Conservation (phyloP, 495 filamentous ascomycete species). For the Neurospora pannonica region DNA sequence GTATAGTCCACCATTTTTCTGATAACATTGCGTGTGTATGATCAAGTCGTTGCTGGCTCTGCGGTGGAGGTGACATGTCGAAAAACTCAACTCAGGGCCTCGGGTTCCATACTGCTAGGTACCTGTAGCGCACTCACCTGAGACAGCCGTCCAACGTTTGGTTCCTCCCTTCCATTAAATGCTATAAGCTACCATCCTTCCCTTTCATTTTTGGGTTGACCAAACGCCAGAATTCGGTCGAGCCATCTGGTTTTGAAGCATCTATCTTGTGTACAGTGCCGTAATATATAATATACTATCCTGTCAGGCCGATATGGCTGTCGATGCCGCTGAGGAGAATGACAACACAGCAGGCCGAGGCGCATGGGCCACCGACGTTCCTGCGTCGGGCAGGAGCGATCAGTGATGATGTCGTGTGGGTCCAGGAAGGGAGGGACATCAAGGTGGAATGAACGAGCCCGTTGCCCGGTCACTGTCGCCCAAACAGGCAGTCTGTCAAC, state of each 20-base stretch:
- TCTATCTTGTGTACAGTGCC: no score
- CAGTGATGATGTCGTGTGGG: constrained; percentile 4
- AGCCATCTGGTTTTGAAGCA: no score
- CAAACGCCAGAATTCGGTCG: neutral
- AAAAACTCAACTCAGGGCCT: neutral
- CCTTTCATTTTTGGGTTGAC: neutral
- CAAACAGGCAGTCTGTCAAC: constrained; percentile 19
- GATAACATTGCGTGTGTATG: neutral
- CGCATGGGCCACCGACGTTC: neutral
- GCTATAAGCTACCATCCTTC: neutral
- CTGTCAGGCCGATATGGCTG: no score
- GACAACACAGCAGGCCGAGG: neutral
- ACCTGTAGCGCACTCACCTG: neutral
- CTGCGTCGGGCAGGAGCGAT: neutral
- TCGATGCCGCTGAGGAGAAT: neutral
- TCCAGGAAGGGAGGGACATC: neutral
- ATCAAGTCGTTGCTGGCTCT: neutral
- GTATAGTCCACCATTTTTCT: neutral
- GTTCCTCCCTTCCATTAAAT: neutral
- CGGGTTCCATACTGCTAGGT: neutral
- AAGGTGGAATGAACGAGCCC: constrained; percentile 3
- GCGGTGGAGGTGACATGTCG: neutral
- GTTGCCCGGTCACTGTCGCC: constrained; percentile 19
- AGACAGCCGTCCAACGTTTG: neutral
- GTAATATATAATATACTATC: no score